Base-by-base conservation (phyloP, 106 monocot genomes). In the Allium cepa region DNA sequence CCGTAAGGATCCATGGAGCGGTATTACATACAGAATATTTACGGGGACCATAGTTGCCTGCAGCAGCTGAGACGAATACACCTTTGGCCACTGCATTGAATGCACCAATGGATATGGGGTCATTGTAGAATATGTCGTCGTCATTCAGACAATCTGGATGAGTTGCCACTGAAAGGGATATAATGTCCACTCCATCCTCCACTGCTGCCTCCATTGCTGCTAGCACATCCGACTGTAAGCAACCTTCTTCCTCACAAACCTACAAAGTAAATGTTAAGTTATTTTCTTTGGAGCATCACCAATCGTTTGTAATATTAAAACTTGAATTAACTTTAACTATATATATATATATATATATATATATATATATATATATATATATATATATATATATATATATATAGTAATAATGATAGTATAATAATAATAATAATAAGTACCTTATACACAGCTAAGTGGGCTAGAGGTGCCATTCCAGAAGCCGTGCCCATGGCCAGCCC, bases 141-240 rank as follows among this genome's bases (percentile, higher is more conserved):
- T 36, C 36, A 5, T 36, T 1, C 36, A 4, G 36, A 36, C 36
- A 36, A 11, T 51, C 17, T 46, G 56, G 16, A 9, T 62, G 70
- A 15, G 72, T 69, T 47, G 71, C 73, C 51, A 86, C 45, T 8
- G 74, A 75, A 50, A 67, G 75, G 7, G 81, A 81, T 47, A 86
- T 76, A 9, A 82, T 74, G 66, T 86, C 73, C 17, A 71, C 82
- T 0, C 82, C 86, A 47, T 82, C 86, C 10, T 75, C 72, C 1
- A 86, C 55, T 17, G 86, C 82, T 7, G 74, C 66, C 53, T 86
- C 86, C 62, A 86, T 79, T 36, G 76, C 86, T 7, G 82, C 82
- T 15, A 75, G 69, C 14, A 75, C 67, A 17, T 75, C 68, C 9
- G 68, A 62, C 22, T 17, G 36, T 8, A 51, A 72, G 82, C 82